A percentile compares a stretch with the other conserved stretches of the same genome.
Conservation (phyloP, 768 basidiomycete genomes). For the Kondoa malvinella region DNA sequence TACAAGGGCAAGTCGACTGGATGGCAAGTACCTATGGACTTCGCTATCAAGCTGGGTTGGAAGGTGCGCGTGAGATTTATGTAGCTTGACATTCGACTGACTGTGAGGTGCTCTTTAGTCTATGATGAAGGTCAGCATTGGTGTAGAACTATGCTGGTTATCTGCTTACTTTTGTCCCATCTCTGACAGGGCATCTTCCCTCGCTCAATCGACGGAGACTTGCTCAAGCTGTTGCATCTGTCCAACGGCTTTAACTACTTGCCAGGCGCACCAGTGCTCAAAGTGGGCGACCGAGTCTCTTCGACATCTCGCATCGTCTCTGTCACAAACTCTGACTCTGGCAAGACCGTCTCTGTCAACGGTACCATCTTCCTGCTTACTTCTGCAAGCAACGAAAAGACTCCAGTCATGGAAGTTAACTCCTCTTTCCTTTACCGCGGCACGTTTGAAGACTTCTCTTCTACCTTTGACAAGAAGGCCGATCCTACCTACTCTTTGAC, state of each 20-base stretch:
- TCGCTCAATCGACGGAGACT: conserved; percentile 69
- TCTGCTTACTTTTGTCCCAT: neutral
- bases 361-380: conserved; percentile 36
- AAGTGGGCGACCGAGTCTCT: conserved; percentile 74
- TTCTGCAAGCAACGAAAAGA: conserved; percentile 36
- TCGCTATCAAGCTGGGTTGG: conserved; percentile 96
- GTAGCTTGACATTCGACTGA: neutral
- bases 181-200: conserved; percentile 69
- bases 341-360: conserved; percentile 82
- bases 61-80: conserved; percentile 45
- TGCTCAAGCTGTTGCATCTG: conserved; percentile 87
- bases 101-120: conserved; percentile 41
- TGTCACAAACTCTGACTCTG: conserved; percentile 72
- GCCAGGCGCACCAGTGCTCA: conserved; percentile 55
- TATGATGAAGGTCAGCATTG: conserved; percentile 56
- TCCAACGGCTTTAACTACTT: conserved; percentile 90
- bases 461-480: conserved; percentile 84
- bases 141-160: neutral
- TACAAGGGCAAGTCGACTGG: conserved; percentile 61
- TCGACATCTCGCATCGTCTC: conserved; percentile 76
- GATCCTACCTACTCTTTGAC: conserved; percentile 76
- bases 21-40: conserved; percentile 91
- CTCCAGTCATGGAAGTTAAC: conserved; percentile 76
- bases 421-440: conserved; percentile 97
- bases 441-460: conserved; percentile 76